Percentiles rank a stretch among this genome's conserved stretches.
phyloP scores from a whole-genome alignment of 441 rosid species.

The California macrophylla region DNA sequence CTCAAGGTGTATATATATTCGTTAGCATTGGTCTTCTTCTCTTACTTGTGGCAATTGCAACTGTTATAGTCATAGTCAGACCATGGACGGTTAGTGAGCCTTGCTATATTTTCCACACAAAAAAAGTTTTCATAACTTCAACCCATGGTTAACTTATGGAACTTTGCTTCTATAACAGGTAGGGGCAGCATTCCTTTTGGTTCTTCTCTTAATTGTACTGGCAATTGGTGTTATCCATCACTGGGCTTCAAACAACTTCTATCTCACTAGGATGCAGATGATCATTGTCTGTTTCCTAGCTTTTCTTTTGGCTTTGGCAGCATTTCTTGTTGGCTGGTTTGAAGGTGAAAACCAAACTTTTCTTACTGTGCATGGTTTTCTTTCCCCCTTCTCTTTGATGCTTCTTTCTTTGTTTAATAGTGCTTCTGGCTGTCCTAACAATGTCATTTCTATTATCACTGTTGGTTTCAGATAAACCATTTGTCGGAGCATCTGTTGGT shows the following conservation, averaged over 20 bases:
- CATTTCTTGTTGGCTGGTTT: conserved; percentile 92
- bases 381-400: conserved; percentile 5
- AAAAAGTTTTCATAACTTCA: conserved; percentile 17
- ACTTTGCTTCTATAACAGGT: conserved; percentile 50
- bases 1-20: conserved; percentile 81
- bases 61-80: conserved; percentile 64
- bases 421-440: conserved; percentile 8
- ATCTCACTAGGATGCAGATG: conserved; percentile 88
- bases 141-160: conserved; percentile 20
- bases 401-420: conserved; percentile 4
- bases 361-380: conserved; percentile 9
- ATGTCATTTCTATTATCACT: conserved; percentile 2
- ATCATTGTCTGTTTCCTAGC: conserved; percentile 89
- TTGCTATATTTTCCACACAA: conserved; percentile 13
- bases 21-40: conserved; percentile 86
- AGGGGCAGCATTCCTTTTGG: conserved; percentile 85
- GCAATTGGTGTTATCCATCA: conserved; percentile 94
- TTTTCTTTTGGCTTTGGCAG: conserved; percentile 94
- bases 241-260: conserved; percentile 99
- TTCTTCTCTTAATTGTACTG: conserved; percentile 83
- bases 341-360: conserved; percentile 47
- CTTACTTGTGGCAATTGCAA: conserved; percentile 89
- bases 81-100: conserved; percentile 87
- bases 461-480: conserved; percentile 63
- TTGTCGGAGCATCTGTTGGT: conserved; percentile 99